phyloP scores from a whole-genome alignment of 2,329 filamentous ascomycete genomes.

The Cladosporium cucumerinum region DNA sequence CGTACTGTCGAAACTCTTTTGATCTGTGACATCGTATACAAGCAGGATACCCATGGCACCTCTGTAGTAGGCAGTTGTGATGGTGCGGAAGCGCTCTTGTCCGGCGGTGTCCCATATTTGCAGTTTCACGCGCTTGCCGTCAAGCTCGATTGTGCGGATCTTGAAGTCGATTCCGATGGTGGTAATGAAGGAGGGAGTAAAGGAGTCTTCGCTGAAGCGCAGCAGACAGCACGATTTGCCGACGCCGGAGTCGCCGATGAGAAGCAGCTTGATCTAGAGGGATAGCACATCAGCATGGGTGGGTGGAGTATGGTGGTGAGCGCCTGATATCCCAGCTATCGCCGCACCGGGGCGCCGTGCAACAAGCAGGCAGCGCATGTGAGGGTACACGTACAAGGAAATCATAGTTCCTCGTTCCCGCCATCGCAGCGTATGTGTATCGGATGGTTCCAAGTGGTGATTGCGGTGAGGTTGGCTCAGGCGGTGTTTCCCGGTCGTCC shows the following conservation, averaged over 20 bases:
- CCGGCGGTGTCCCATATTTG: constrained; percentile 99
- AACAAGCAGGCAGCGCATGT: neutral
- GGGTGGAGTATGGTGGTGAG: neutral
- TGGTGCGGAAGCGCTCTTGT: constrained; percentile 96
- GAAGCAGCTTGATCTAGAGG: constrained; percentile 84
- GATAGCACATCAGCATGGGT: constrained; percentile 20
- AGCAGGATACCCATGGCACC: constrained; percentile 97
- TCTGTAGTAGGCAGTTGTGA: constrained; percentile 97
- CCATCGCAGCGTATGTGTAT: constrained; percentile 57
- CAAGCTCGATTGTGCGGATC: constrained; percentile 97
- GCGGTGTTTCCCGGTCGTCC: constrained; percentile 3
- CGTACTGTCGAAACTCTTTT: constrained; percentile 92
- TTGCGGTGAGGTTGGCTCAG: neutral
- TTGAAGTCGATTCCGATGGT: constrained; percentile 99
- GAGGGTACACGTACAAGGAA: constrained; percentile 71
- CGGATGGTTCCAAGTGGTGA: neutral
- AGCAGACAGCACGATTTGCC: constrained; percentile 96
- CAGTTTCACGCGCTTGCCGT: constrained; percentile 97
- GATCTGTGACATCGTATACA: constrained; percentile 97
- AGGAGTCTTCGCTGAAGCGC: constrained; percentile 95
- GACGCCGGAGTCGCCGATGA: constrained; percentile 95
- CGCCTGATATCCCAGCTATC: neutral
- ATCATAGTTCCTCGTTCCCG: constrained; percentile 97
- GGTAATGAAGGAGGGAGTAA: constrained; percentile 96
- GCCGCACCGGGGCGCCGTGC: neutral